Base-by-base conservation (phyloP, 164 flowering plant genomes). In the Tetracentron sinense region DNA sequence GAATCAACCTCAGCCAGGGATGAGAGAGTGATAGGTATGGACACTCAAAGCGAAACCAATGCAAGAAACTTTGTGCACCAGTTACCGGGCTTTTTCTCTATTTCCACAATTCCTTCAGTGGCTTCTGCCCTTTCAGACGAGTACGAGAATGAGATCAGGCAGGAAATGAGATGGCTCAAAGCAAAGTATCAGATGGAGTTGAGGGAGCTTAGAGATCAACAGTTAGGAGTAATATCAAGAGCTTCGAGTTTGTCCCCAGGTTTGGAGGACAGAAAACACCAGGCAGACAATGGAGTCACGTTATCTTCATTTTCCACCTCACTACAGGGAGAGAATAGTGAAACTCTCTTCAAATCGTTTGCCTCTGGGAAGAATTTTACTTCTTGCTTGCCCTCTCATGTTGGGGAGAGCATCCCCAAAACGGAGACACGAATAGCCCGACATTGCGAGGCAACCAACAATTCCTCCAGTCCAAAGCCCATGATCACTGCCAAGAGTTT, bases 91-190 rank as follows among this genome's bases (percentile, higher is more conserved):
- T 12, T 23, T 31, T 15, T 2, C 25, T 50, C 61, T 47, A 27
- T 65, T 58, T 56, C 75, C 12, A 20, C 3, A 15, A 53, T 61
- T 28, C 63, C 49, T 62, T 71, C 78, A 21, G 38, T 62, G 10
- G 22, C 65, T 0, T 65, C 27, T 52, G 66, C 57, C 26, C 49
- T 68, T 4, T 58, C 69, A 1, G 77, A 77, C 44, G 82, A 80
- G 58, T 74, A 77, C 31, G 90, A 84, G 71, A 82, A 85, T 63
- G 92, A 83, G 56, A 81, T 81, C 0, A 77, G 81, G 69, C 84
- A 78, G 62, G 96, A 90, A 68, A 53, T 90, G 65, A 84, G 94
- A 70, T 85, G 94, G 96, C 88, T 90, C 14, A 87, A 84, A 72
- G 90, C 97, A 2, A 85, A 83, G 83, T 82, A 85, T 62, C 84